phyloP scores from a whole-genome alignment of 192 early-diverging fungal genomes.

The Lobosporangium transversale region DNA sequence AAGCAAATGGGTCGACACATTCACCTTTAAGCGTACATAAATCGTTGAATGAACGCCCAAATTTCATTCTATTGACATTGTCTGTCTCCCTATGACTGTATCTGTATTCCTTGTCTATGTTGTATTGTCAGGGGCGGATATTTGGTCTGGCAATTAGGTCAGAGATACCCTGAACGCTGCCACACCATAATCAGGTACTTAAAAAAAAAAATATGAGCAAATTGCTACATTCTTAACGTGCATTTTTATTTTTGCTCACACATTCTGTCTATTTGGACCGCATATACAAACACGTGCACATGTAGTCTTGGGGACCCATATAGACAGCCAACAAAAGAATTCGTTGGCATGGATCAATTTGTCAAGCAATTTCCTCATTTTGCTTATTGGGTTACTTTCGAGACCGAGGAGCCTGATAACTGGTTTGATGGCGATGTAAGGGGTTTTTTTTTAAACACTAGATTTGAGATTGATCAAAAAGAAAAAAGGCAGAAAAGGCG shows the following conservation, averaged over 20 bases:
- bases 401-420: not conserved
- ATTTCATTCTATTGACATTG: not conserved
- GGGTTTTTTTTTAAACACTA: not conserved
- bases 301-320: conserved; percentile 9
- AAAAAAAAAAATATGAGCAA: not conserved
- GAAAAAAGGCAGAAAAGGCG: not conserved
- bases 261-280: no score
- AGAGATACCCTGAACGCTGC: conserved; percentile 70
- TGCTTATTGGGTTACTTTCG: not conserved
- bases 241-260: no score
- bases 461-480: not conserved
- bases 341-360: not conserved
- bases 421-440: conserved; percentile 20
- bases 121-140: conserved; percentile 55
- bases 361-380: conserved; percentile 10
- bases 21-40: no score
- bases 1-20: no score
- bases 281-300: no score
- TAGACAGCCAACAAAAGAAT: not conserved
- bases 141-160: conserved; percentile 62
- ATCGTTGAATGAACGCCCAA: no score
- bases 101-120: not conserved
- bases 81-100: not conserved
- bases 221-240: no score
- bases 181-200: conserved; percentile 52